Evolutionary conservation across 2,329 filamentous ascomycete genomes (phyloP).

Genomic region (Diaporthe ampelina): DNA sequence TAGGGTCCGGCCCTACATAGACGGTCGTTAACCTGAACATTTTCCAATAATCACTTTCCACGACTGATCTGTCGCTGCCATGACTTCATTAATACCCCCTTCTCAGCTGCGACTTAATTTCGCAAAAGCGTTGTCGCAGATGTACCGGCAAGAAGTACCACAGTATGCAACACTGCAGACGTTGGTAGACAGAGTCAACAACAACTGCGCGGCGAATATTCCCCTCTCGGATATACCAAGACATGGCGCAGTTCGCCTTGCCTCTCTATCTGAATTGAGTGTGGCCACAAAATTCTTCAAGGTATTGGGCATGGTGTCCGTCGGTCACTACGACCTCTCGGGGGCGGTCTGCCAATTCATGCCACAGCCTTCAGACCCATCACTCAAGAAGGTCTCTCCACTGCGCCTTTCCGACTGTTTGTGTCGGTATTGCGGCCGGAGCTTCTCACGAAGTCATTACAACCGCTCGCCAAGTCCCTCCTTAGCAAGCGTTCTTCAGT

Average conservation of each 20-base stretch:
- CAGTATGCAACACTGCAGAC: constrained; percentile 43
- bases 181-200: constrained; percentile 37
- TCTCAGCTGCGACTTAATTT: constrained; percentile 40
- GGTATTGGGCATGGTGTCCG: constrained; percentile 62
- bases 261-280: constrained; percentile 58
- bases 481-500: constrained; percentile 55
- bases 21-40: background rate
- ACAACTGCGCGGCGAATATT: background rate
- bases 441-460: constrained; percentile 49
- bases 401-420: constrained; percentile 55
- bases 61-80: background rate
- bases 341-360: constrained; percentile 63
- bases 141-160: constrained; percentile 46
- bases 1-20: background rate
- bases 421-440: constrained; percentile 55
- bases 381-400: constrained; percentile 32
- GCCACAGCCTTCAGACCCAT: constrained; percentile 65
- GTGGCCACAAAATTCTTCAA: constrained; percentile 60
- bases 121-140: constrained; percentile 42
- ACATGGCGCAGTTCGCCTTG: constrained; percentile 65
- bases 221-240: constrained; percentile 41
- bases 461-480: constrained; percentile 49
- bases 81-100: constrained; percentile 18
- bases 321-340: constrained; percentile 66
- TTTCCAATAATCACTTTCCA: background rate